These are phyloP conservation scores for Anaeramoeba ignava DNA, from an alignment of 78 protist species.

Conservation along the genomic window DNA sequence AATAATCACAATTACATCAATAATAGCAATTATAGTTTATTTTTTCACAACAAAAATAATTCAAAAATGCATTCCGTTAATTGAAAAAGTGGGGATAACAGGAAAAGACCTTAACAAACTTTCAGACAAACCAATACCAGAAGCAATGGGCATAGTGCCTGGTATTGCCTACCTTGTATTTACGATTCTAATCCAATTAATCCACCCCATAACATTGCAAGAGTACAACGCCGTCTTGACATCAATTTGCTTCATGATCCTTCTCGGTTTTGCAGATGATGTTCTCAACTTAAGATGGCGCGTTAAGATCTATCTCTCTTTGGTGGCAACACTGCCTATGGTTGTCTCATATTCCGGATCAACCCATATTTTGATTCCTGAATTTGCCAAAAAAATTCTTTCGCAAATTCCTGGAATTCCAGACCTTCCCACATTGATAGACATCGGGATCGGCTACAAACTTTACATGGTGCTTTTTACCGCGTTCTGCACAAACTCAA, in stretches of 20 bases:
- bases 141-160: slow-evolving; percentile 56
- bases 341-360: slow-evolving; percentile 50
- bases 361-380: too few relatives aligned
- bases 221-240: slow-evolving; percentile 66
- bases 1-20: too few relatives aligned
- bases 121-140: slow-evolving; percentile 49
- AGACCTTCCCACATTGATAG: slow-evolving; percentile 11
- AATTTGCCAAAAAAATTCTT: slow-evolving; percentile 1
- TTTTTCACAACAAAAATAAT: too few relatives aligned
- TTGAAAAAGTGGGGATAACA: slow-evolving; percentile 1
- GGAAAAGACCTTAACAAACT: slow-evolving; percentile 38
- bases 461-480: slow-evolving; percentile 61
- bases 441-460: slow-evolving; percentile 57
- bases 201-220: slow-evolving; percentile 21
- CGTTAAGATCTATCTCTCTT: slow-evolving; percentile 67
- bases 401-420: slow-evolving; percentile 9
- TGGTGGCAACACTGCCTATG: slow-evolving; percentile 85
- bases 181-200: slow-evolving; percentile 46
- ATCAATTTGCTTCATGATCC: slow-evolving; percentile 60
- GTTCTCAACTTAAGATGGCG: slow-evolving; percentile 81
- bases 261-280: slow-evolving; percentile 96
- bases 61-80: too few relatives aligned
- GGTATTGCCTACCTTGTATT: slow-evolving; percentile 50
- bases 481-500: slow-evolving; percentile 85
- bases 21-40: too few relatives aligned